Evolutionary conservation across 2,329 filamentous ascomycete species (phyloP), one percentile per base, ranked within the genome.

Genomic region (Aspergillus texensis): DNA sequence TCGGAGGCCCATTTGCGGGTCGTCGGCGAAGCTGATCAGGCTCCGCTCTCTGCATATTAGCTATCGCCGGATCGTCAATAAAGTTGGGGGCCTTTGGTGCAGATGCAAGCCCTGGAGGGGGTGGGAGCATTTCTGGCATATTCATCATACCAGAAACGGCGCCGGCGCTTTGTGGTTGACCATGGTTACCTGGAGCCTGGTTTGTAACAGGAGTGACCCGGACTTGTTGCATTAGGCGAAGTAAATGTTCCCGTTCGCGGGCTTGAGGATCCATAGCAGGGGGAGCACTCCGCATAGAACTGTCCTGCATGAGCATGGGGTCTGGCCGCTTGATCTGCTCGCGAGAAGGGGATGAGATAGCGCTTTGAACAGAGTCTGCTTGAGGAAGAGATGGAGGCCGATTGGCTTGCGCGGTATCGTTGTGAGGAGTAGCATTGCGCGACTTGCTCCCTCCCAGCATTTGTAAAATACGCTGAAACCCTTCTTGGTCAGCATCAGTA

Each of bases 221-320:
- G 19, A 83, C 80, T 71, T 86, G 83, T 69, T 90, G 87, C 91
- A 97, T 95, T 34, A 97, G 84, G 65, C 89, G 91, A 78, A 96
- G 91, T 56, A 97, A 81, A 74, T 95, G 94, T 67, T 96, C 91
- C n/a, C 90, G 87, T 70, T 94, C 91, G 70, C 84, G 87, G 74
- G 66, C 72, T 66, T 75, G 78, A 71, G 80, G 61, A 65, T 81
- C 72, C 75, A 72, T 67, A 19, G 65, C 52, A 6, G 74, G 68
- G 1, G 66, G 68, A 56, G 71, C 62, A 60, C 70, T 65, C n/a
- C 72, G 70, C 53, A 66, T 65, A 58, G 63, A 48, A 12, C 63
- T 65, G 50, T 73, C 71, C 39, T 69, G 72, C 34, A 70, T 66
- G 12, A 54, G 65, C 65, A 75, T 71, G 28, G 75, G 75, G n/a